Conservation (phyloP, 371 early-diverging fungal species). For the Rhizomucor pusillus region DNA sequence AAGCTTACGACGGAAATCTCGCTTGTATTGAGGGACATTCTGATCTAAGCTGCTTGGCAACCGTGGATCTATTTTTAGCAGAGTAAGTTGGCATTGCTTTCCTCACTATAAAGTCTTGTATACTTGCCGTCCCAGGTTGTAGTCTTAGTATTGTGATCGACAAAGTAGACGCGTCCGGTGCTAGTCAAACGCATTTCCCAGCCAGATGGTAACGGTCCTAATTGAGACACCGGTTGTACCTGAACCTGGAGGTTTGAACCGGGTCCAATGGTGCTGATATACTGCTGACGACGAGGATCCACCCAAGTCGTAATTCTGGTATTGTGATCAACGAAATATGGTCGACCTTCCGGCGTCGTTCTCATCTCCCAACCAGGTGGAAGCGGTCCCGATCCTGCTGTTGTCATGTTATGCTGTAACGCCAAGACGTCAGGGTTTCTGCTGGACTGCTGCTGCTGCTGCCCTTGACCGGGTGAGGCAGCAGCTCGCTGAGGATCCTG, state of each 20-base stretch:
- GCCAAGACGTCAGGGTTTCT: conserved; percentile 25
- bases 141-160: conserved; percentile 90
- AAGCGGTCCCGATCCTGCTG: conserved; percentile 75
- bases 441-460: conserved; percentile 13
- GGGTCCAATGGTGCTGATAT: conserved; percentile 47
- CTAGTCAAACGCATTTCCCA: conserved; percentile 96
- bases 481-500: conserved; percentile 10
- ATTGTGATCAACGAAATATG: conserved; percentile 96
- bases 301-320: conserved; percentile 96
- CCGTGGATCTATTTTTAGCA: conserved; percentile 65
- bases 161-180: conserved; percentile 89
- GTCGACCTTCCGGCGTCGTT: conserved; percentile 83
- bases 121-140: conserved; percentile 89
- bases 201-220: conserved; percentile 89
- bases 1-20: conserved; percentile 94
- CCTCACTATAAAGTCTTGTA: not conserved
- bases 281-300: conserved; percentile 75
- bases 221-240: not conserved
- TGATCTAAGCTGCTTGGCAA: conserved; percentile 89
- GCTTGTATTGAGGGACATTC: conserved; percentile 95
- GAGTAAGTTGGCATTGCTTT: not conserved
- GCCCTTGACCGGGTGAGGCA: conserved; percentile 3
- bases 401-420: conserved; percentile 51
- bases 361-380: conserved; percentile 93
- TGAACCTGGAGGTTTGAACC: conserved; percentile 8